Percentiles rank a stretch among this genome's conserved stretches.
These are phyloP conservation scores for Exophiala oligosperma DNA, from an alignment of 2,329 filamentous ascomycete genomes.

Conservation along the genomic window DNA sequence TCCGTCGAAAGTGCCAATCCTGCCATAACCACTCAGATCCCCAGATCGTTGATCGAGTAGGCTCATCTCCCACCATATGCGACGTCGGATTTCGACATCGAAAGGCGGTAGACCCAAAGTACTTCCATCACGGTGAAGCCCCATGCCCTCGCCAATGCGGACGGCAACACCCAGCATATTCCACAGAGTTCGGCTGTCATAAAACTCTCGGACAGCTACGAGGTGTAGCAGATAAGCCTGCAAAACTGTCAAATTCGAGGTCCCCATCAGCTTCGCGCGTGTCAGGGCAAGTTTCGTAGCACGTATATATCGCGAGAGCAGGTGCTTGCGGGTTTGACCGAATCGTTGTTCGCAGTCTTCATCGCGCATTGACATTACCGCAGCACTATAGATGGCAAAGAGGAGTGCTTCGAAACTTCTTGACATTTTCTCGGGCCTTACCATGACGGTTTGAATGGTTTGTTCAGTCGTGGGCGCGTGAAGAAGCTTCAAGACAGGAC, in stretches of 20 bases:
- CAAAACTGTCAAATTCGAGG: slow-evolving; percentile 54
- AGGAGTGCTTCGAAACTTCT: slow-evolving; percentile 34
- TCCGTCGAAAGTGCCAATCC: slow-evolving; percentile 26
- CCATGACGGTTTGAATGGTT: slow-evolving; percentile 30
- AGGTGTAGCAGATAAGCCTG: slow-evolving; percentile 62
- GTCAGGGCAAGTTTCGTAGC: slow-evolving; percentile 28
- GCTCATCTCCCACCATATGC: slow-evolving; percentile 65
- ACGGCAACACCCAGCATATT: slow-evolving; percentile 62
- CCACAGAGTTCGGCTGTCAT: slow-evolving; percentile 61
- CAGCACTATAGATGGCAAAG: slow-evolving; percentile 37
- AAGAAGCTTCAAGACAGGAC: slow-evolving; percentile 31
- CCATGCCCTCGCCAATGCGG: slow-evolving; percentile 67
- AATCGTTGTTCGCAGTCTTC: slow-evolving; percentile 27
- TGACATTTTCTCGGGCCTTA: slow-evolving; percentile 22
- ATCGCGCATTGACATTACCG: slow-evolving; percentile 34
- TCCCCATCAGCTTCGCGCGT: slow-evolving; percentile 26
- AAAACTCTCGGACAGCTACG: slow-evolving; percentile 58
- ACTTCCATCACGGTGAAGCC: slow-evolving; percentile 63
- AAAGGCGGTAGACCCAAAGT: slow-evolving; percentile 59
- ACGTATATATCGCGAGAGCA: slow-evolving; percentile 29
- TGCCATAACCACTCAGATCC: slow-evolving; percentile 29
- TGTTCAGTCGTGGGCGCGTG: slow-evolving; percentile 32
- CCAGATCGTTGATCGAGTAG: slow-evolving; percentile 33
- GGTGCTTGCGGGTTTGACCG: slow-evolving; percentile 24
- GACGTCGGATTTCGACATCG: slow-evolving; percentile 66